Evolutionary conservation across 352 stramenopile species (phyloP), one percentile per base, ranked within the genome.

Genomic region (Pythium guiyangense): DNA sequence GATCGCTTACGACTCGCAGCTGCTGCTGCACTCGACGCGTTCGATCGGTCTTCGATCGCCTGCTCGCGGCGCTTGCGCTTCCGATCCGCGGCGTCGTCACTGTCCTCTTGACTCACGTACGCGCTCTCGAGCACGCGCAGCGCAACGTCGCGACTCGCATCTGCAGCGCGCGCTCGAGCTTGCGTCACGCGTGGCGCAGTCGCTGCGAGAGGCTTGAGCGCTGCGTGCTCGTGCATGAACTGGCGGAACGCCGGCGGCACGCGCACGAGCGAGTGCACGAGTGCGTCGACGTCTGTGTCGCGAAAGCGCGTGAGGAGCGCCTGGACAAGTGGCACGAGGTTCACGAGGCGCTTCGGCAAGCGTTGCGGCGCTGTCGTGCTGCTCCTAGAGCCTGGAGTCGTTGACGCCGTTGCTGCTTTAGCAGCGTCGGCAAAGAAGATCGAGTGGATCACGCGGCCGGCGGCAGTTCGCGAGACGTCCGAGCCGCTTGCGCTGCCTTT

Each of bases 311-410:
- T 34, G 4, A 86, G 53, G 56, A 88, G 69, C 1, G 66, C 37
- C 47, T 90, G 78, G 12, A 87, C 61, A 42, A 73, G 69, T 9
- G 83, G 79, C 34, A 90, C 73, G 22, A 90, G 58, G 45, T 84
- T 79, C 25, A 88, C 53, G 25, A 90, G 52, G 2, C 83, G 60
- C 52, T 81, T 85, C 1, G 80, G 66, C 4, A 92, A 52, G 2
- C 83, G 66, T 47, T 84, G 56, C n/a, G 9, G 63, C 31, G 2
- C 45, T 55, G 29, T 39, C 46, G 29, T 22, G 12, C 0, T 71
- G 49, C 0, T 63, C 49, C 11, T 45, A 6, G n/a, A 15, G 47
- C 10, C 27, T 29, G 27, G 26, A 11, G 18, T 1, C 15, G 14
- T 17, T n/a, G n/a, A n/a, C n/a, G n/a, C n/a, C n/a, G n/a, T n/a